phyloP scores from a whole-genome alignment of 2,329 filamentous ascomycete genomes.

The Phialemoniopsis sp. region DNA sequence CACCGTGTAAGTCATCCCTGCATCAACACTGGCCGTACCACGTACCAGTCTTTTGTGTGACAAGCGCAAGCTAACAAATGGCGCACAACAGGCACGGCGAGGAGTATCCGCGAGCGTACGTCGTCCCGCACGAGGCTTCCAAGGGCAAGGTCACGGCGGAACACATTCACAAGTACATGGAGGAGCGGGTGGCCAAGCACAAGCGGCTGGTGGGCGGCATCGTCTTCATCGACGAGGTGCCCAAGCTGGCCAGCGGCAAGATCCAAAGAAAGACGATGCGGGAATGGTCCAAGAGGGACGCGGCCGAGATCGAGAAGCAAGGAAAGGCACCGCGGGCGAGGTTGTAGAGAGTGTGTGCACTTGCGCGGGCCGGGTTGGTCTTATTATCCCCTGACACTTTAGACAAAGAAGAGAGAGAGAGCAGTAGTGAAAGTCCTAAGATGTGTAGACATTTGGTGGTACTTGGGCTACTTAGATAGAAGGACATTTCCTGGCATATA shows the following conservation, averaged over 20 bases:
- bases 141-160: conserved; percentile 39
- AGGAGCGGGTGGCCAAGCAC: conserved; percentile 43
- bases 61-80: conserved; percentile 1
- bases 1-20: conserved; percentile 30
- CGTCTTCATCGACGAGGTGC: conserved; percentile 51
- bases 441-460: too few relatives aligned
- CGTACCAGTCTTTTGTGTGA: too few relatives aligned
- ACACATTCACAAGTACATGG: conserved; percentile 47
- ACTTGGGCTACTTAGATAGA: too few relatives aligned
- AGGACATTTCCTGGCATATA: too few relatives aligned
- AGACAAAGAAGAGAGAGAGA: not conserved
- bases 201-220: conserved; percentile 48
- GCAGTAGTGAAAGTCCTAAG: too few relatives aligned
- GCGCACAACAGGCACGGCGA: conserved; percentile 35
- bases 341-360: conserved; percentile 3
- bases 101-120: conserved; percentile 50
- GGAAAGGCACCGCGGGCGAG: conserved; percentile 4
- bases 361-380: not conserved
- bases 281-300: conserved; percentile 53
- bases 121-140: conserved; percentile 40
- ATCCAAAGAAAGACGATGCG: conserved; percentile 52
- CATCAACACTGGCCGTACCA: too few relatives aligned
- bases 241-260: conserved; percentile 54
- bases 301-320: conserved; percentile 18
- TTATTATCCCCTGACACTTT: not conserved